phyloP scores from a whole-genome alignment of 192 early-diverging fungal species.

The Coemansia sp. region DNA sequence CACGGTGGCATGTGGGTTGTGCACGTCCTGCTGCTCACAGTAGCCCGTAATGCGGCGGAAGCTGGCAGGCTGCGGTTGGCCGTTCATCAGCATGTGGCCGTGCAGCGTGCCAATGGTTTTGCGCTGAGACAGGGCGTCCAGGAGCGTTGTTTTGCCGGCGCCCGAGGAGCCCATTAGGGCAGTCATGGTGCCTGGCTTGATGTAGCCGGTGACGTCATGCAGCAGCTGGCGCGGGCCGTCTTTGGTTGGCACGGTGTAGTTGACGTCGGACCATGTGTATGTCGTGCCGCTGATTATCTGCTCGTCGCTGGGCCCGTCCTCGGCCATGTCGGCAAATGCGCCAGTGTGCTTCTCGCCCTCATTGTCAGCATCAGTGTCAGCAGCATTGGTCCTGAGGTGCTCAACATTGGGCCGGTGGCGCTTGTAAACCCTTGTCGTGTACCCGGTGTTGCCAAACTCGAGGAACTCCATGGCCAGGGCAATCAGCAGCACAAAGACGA shows the following conservation, averaged over 20 bases:
- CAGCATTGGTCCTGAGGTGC: not conserved
- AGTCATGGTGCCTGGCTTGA: slow-evolving; percentile 71
- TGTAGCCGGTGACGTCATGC: slow-evolving; percentile 62
- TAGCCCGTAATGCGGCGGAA: slow-evolving; percentile 69
- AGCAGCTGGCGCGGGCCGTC: slow-evolving; percentile 64
- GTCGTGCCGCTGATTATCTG: slow-evolving; percentile 51
- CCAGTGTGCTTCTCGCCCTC: not conserved
- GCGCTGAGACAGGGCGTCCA: slow-evolving; percentile 69
- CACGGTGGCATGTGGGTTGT: slow-evolving; percentile 63
- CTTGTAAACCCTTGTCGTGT: slow-evolving; percentile 45
- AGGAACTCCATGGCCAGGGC: slow-evolving; percentile 57
- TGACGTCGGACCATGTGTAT: slow-evolving; percentile 63
- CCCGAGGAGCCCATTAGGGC: slow-evolving; percentile 65
- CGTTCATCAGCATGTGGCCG: slow-evolving; percentile 65
- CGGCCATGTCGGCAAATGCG: not conserved
- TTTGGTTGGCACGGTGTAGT: slow-evolving; percentile 68
- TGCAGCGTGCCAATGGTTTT: slow-evolving; percentile 62
- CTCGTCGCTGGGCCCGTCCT: slow-evolving; percentile 14
- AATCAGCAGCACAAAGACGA: slow-evolving; percentile 38
- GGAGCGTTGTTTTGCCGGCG: slow-evolving; percentile 70
- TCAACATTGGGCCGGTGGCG: slow-evolving; percentile 2
- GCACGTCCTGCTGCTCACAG: slow-evolving; percentile 76
- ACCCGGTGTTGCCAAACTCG: too few species aligned
- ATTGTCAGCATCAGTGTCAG: not conserved
- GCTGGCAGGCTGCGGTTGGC: slow-evolving; percentile 41